phyloP scores from a whole-genome alignment of 208 protist species.

The Trypanosoma brucei region DNA sequence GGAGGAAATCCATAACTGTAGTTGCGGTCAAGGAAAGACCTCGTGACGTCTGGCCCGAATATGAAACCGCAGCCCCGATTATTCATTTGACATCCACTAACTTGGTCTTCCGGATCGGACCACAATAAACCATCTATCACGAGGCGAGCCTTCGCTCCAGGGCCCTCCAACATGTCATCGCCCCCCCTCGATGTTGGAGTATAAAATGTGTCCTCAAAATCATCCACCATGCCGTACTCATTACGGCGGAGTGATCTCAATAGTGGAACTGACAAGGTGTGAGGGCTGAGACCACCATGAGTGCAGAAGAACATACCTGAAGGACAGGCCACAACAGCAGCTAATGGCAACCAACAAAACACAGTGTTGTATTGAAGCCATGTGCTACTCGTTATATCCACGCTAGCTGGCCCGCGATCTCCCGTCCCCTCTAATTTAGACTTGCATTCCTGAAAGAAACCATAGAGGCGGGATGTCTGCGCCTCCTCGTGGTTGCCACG shows the following conservation, averaged over 20 bases:
- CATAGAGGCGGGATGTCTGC: constrained; percentile 81
- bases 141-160: constrained; percentile 67
- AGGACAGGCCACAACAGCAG: constrained; percentile 64
- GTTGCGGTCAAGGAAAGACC: constrained; percentile 64
- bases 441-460: constrained; percentile 76
- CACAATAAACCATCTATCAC: constrained; percentile 99
- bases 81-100: constrained; percentile 53
- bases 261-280: constrained; percentile 37
- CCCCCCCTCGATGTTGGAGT: neutral
- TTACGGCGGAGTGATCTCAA: constrained; percentile 51
- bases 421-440: constrained; percentile 36
- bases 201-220: neutral
- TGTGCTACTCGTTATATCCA: constrained; percentile 20
- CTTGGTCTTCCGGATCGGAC: constrained; percentile 96
- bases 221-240: constrained; percentile 42
- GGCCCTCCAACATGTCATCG: neutral
- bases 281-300: constrained; percentile 77
- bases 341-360: constrained; percentile 84
- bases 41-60: constrained; percentile 72
- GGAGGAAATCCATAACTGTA: constrained; percentile 34
- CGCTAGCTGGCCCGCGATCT: neutral
- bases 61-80: constrained; percentile 62
- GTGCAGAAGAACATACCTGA: constrained; percentile 79
- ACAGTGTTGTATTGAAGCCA: constrained; percentile 77
- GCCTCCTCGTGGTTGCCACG: constrained; percentile 91